Conservation (phyloP, 2,329 filamentous ascomycete species). For the Byssothecium circinans region DNA sequence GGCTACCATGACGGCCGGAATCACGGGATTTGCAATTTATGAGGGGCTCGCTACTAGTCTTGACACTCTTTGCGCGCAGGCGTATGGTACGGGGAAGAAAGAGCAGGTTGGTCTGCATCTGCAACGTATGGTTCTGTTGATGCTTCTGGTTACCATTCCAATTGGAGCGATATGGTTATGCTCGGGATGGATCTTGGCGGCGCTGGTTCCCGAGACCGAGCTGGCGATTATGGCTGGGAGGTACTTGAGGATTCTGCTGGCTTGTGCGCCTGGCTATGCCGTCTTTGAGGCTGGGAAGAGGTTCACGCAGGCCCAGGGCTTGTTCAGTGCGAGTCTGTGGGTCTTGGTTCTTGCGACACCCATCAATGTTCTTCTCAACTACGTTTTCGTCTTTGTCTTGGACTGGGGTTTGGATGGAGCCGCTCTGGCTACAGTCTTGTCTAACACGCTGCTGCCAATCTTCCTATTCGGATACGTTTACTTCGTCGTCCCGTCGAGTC, state of each 20-base stretch:
- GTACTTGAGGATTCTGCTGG: conserved; percentile 53
- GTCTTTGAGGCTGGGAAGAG: conserved; percentile 58
- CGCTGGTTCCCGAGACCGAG: conserved; percentile 52
- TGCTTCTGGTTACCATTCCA: conserved; percentile 52
- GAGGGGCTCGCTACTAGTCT: conserved; percentile 56
- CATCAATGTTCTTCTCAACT: conserved; percentile 54
- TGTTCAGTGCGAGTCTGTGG: conserved; percentile 54
- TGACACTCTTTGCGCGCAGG: conserved; percentile 56
- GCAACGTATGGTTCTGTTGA: conserved; percentile 56
- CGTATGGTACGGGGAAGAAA: conserved; percentile 54
- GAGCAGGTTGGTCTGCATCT: conserved; percentile 55
- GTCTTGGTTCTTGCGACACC: conserved; percentile 53
- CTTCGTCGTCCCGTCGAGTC: conserved; percentile 43
- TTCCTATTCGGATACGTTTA: conserved; percentile 53
- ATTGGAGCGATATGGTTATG: conserved; percentile 54
- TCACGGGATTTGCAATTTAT: conserved; percentile 55
- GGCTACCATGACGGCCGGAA: conserved; percentile 58
- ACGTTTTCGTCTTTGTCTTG: conserved; percentile 49
- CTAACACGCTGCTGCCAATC: conserved; percentile 53
- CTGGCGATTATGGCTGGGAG: conserved; percentile 54
- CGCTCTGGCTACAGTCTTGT: conserved; percentile 53
- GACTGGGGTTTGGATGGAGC: conserved; percentile 55
- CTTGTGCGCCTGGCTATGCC: conserved; percentile 57
- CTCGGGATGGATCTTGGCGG: conserved; percentile 51
- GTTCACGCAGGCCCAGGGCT: conserved; percentile 58